Evolutionary conservation across 805 yeast species (phyloP), one percentile per base, ranked within the genome.

Genomic region (Yueomyces sinensis): DNA sequence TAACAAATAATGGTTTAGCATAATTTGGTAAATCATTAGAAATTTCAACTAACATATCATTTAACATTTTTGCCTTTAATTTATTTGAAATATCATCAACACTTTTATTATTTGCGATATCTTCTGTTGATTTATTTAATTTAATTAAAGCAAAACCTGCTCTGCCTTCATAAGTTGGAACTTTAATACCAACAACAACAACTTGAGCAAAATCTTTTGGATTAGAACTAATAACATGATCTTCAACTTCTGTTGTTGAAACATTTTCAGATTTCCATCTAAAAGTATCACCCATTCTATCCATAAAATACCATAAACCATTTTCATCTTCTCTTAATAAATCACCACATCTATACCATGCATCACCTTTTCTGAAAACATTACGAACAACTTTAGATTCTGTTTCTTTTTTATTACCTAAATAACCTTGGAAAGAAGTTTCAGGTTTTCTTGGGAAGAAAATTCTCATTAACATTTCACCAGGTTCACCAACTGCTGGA

Each of bases 211-310:
- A 61, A 4, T 32, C 34, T 13, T 51, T 43, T 15, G 45, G 45
- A 17, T 55, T 60, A 20, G 61, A 53, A 4, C 59, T 38, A 33
- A 62, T 52, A 20, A 82, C 57, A 50, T 75, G 77, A 50, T 78
- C 81, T 52, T 89, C 96, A 28, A 87, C 95, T 60, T 87, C 96
- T 24, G 87, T 77, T 13, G 96, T 86, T 14, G 91, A 76, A 9
- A 89, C 95, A 55, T 87, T 87, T 60, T 87, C 97, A 2, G 94
- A 80, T 61, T 84, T 89, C 97, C 97, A 87, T 46, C 97, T 68
- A 63, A 82, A 87, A 0, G 96, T 89, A 52, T 87, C 97, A 29
- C 97, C 97, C 49, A 89, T 60, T 50, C 97, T 66, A 62, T 87
- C 97, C 31, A 86, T 83, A 56, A 87, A 87, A 58, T 79, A 83